These are phyloP conservation scores for Aspergillus hiratsukae DNA, from an alignment of 2,329 filamentous ascomycete genomes.

Conservation along the genomic window DNA sequence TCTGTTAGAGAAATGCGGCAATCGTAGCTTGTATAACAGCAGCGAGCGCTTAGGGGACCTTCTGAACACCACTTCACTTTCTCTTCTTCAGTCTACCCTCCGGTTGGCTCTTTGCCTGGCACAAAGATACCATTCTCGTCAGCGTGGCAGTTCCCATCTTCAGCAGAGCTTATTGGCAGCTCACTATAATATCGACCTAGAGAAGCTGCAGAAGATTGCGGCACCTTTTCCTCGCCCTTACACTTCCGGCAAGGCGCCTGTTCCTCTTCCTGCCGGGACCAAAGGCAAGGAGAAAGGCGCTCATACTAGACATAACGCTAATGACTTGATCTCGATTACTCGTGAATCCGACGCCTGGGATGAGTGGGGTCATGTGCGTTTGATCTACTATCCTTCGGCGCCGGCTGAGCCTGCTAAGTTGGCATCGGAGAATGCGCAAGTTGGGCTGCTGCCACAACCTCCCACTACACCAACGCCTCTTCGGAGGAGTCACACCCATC, in stretches of 20 bases:
- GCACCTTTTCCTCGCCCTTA: slow-evolving; percentile 74
- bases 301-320: slow-evolving; percentile 62
- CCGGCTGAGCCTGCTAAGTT: slow-evolving; percentile 31
- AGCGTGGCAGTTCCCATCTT: slow-evolving; percentile 65
- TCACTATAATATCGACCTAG: slow-evolving; percentile 70
- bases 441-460: slow-evolving; percentile 39
- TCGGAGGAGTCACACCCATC: slow-evolving; percentile 61
- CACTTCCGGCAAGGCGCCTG: slow-evolving; percentile 46
- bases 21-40: slow-evolving; percentile 92
- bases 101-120: slow-evolving; percentile 80
- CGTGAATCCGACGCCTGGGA: slow-evolving; percentile 59
- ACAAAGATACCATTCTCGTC: slow-evolving; percentile 86
- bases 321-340: slow-evolving; percentile 74
- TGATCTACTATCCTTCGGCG: slow-evolving; percentile 67
- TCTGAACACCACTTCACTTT: slow-evolving; percentile 78
- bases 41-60: slow-evolving; percentile 85
- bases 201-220: slow-evolving; percentile 79
- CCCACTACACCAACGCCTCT: slow-evolving; percentile 72
- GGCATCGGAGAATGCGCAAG: slow-evolving; percentile 25
- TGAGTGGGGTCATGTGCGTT: slow-evolving; percentile 73
- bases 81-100: slow-evolving; percentile 72
- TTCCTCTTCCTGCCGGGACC: slow-evolving; percentile 49
- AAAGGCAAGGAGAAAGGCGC: slow-evolving; percentile 73
- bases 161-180: slow-evolving; percentile 72
- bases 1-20: slow-evolving; percentile 90